Conservation (phyloP, 2,329 filamentous ascomycete species). For the Fusarium humuli region DNA sequence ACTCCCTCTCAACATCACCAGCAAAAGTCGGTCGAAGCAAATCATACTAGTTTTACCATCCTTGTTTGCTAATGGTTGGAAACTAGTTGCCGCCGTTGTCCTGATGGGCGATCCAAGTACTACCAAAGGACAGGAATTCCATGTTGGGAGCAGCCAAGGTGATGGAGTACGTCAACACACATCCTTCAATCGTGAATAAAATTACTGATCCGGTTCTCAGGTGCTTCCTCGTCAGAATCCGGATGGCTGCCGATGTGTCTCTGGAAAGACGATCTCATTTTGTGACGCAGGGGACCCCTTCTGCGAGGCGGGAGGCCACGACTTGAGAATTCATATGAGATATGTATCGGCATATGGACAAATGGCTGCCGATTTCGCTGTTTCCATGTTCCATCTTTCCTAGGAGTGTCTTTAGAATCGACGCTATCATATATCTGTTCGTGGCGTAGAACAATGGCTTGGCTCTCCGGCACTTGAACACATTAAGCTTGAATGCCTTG, state of each 20-base stretch:
- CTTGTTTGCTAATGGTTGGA: neutral
- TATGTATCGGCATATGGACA: slow-evolving; percentile 33
- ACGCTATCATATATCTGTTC: neutral
- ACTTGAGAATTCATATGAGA: slow-evolving; percentile 37
- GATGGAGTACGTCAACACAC: slow-evolving; percentile 30
- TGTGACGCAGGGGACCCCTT: slow-evolving; percentile 40
- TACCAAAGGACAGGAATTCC: slow-evolving; percentile 32
- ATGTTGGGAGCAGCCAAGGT: slow-evolving; percentile 33
- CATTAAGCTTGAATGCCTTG: neutral
- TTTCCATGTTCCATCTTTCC: slow-evolving; percentile 17
- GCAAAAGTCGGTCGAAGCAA: slow-evolving; percentile 21
- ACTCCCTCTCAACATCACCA: neutral
- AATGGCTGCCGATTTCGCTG: slow-evolving; percentile 24
- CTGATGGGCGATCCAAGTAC: slow-evolving; percentile 44
- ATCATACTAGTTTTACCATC: fast-evolving
- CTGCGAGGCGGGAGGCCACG: slow-evolving; percentile 34
- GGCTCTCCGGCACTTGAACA: neutral
- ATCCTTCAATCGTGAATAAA: fast-evolving
- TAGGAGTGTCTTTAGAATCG: neutral
- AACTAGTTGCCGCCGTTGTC: slow-evolving; percentile 36
- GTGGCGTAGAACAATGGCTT: neutral
- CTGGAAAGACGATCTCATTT: slow-evolving; percentile 28
- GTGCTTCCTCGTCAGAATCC: slow-evolving; percentile 36
- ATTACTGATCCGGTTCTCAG: neutral
- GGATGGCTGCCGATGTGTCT: slow-evolving; percentile 23